Evolutionary conservation across 176 grass and related monocot genomes (phyloP).

Genomic region (Bolboschoenus planiculmis): DNA sequence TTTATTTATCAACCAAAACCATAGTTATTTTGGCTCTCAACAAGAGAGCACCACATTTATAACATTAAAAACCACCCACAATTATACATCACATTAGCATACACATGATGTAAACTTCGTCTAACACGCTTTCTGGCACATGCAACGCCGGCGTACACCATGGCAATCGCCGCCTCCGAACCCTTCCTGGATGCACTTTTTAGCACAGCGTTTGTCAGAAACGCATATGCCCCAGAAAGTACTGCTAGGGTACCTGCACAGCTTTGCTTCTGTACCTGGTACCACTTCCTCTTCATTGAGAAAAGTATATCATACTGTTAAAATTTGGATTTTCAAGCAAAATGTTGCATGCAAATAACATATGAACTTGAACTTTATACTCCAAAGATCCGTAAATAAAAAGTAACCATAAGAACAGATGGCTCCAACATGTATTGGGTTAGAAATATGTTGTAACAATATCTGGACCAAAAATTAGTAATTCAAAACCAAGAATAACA

Average conservation of each 20-base stretch:
- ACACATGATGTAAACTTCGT: not conserved
- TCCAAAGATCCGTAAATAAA: not conserved
- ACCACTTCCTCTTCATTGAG: conserved; percentile 31
- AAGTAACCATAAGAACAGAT: not conserved
- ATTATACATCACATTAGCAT: not conserved
- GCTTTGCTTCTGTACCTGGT: conserved; percentile 30
- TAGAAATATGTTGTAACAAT: not conserved
- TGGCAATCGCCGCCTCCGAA: conserved; percentile 58
- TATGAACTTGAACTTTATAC: not conserved
- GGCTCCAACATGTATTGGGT: not conserved
- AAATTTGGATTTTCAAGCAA: not conserved
- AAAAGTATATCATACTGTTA: not conserved
- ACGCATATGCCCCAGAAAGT: conserved; percentile 17
- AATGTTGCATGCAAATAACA: not conserved
- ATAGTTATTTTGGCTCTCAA: not conserved
- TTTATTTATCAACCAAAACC: not conserved
- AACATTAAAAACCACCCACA: not conserved
- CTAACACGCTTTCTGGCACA: conserved; percentile 38
- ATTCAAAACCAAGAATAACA: not conserved
- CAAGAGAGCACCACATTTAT: not conserved
- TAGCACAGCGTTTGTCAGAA: conserved; percentile 30
- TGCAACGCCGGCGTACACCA: conserved; percentile 22
- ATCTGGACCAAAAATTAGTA: not conserved
- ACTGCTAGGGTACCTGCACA: conserved; percentile 37
- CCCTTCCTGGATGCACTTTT: conserved; percentile 23